Evolutionary conservation across 257 asterid genomes (phyloP), one percentile per base, ranked within the genome.

Genomic region (Capsicum baccatum): DNA sequence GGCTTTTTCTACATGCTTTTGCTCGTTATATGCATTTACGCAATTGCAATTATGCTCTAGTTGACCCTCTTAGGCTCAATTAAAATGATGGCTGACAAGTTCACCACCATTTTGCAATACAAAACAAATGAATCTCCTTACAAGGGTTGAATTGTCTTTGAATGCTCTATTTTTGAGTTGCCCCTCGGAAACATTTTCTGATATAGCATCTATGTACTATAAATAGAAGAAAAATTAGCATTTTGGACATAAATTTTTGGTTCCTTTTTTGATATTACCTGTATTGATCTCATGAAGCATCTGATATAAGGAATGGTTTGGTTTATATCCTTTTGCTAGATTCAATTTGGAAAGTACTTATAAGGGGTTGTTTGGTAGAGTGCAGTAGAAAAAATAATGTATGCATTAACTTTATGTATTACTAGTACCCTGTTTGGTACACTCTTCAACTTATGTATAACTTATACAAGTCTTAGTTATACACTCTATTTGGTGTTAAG

Each of bases 81-180:
- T n/a, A n/a, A 73, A 73, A 10, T 47, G 80, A 73, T 12, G 12
- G 79, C 37, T 9, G 80, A 73, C 42, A 35, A 2, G 6, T 47
- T 73, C 9, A 17, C 80, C 80, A 73, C 39, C 80, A 9, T 73
- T 73, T 19, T 73, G 58, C 79, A 44, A 50, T 71, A 47, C 39
- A 47, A 11, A 48, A n/a, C n/a, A 19, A 47, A 47, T n/a, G 50
- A n/a, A 71, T 73, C 59, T 73, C 80, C 33, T 73, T 47, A 6
- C 42, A 47, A 73, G 39, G 59, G 11, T 73, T 73, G 80, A 10
- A 47, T 73, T 73, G 4, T n/a, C 39, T 47, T 47, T 73, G 16
- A 73, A 73, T 73, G 59, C 58, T n/a, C n/a, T 73, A 73, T 71
- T 9, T 42, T 71, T 71, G 17, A 44, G 57, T 71, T 70, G 2